Evolutionary conservation across 2,329 filamentous ascomycete genomes (phyloP).

Genomic region (Pseudocercospora eumusae): DNA sequence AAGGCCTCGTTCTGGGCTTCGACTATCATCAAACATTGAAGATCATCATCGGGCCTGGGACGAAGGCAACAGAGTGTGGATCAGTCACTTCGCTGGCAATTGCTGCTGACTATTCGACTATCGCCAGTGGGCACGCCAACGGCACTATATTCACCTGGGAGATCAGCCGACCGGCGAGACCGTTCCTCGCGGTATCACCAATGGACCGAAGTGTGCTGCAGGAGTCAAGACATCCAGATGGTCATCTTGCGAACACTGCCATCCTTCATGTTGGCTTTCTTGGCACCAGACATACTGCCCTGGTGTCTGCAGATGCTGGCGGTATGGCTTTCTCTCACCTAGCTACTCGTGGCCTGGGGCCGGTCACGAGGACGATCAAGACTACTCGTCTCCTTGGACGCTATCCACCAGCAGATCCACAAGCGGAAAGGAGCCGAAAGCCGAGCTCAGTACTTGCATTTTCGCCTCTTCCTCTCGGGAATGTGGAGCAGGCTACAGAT

Average conservation of each 20-base stretch:
- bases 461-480: constrained; percentile 86
- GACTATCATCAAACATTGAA: constrained; percentile 97
- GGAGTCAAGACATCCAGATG: constrained; percentile 70
- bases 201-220: constrained; percentile 63
- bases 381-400: constrained; percentile 87
- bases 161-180: constrained; percentile 74
- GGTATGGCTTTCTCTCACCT: constrained; percentile 99
- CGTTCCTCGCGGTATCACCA: constrained; percentile 84
- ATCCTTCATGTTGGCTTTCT: constrained; percentile 93
- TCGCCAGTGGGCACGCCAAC: constrained; percentile 85
- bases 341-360: constrained; percentile 84
- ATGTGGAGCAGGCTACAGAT: constrained; percentile 85
- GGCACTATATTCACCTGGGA: constrained; percentile 98
- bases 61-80: constrained; percentile 90
- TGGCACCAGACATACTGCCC: constrained; percentile 86
- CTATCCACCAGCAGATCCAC: constrained; percentile 72
- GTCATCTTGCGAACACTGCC: constrained; percentile 74
- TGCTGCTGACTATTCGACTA: constrained; percentile 88
- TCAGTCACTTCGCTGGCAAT: constrained; percentile 83
- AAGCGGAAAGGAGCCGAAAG: constrained; percentile 69
- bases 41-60: constrained; percentile 88
- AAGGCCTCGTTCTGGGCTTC: constrained; percentile 91
- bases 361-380: constrained; percentile 81
- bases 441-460: constrained; percentile 95
- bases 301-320: constrained; percentile 90